Base-by-base conservation (phyloP, 2,329 filamentous ascomycete genomes). In the Diaporthe australafricana region DNA sequence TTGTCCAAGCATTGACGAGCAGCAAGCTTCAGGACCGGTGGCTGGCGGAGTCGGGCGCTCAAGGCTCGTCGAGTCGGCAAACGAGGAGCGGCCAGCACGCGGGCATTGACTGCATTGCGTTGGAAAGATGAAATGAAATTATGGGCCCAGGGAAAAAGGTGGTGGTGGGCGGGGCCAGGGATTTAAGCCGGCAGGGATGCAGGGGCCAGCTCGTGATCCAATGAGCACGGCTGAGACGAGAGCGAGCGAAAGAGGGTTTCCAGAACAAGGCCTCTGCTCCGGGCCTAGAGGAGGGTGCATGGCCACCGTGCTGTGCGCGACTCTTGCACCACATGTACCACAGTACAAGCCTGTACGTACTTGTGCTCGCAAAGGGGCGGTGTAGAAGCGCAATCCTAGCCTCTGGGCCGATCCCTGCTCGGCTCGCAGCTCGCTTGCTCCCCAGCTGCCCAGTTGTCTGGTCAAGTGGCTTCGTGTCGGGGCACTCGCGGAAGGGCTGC, bases 391-490 rank as follows among this genome's bases (percentile, higher is more conserved):
- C 45, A 50, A 65, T 65, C 60, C 60, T 35, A 25, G 60, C 60
- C 45, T 20, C 45, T 65, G 60, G 53, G 60, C 60, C 60, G n/a
- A 65, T 65, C 60, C 60, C 60, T 65, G 60, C 60, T 65, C 60
- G 60, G 45, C 60, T 65, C 60, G 60, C 60, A 65, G 42, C 60
- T 65, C 60, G 60, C 60, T 65, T 65, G 60, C 60, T 48, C 57
- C 45, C 60, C 60, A 65, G 45, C 30, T 65, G 60, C 60, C 68
- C 68, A 67, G 67, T 63, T 72, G 68, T 72, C 68, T 72, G 68
- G 71, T 70, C 71, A 70, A 72, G 50, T 55, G 38, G 71, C 68
- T 72, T 63, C 47, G 71, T 66, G 60, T 70, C 68, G 60, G 71
- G 57, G 71, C 68, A 48, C 68, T 69, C 71, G 68, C 71, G 68